Evolutionary conservation across 23 red algal genomes (phyloP).

Genomic region (Chondrus crispus): DNA sequence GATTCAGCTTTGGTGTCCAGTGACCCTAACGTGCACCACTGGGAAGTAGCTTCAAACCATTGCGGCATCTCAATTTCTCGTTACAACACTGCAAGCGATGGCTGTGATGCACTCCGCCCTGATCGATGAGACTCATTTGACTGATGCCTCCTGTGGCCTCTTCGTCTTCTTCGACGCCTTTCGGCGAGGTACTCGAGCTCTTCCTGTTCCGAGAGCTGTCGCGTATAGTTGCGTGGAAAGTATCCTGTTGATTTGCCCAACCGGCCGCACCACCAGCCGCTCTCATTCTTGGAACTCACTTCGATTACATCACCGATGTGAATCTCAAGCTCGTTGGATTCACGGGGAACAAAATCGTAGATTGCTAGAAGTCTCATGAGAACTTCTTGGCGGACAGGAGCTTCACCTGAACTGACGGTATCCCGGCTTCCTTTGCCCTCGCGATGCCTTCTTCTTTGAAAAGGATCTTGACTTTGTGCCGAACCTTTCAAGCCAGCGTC

Average conservation of each 20-base stretch:
- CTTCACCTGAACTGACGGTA: slow-evolving; percentile 30
- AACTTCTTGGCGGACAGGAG: slow-evolving; percentile 17
- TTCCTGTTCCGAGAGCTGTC: slow-evolving; percentile 55
- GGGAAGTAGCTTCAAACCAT: too few species aligned
- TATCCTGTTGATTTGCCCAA: slow-evolving; percentile 26
- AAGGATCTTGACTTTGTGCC: not conserved
- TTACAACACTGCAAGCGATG: slow-evolving; percentile 33
- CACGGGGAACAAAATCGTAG: slow-evolving; percentile 63
- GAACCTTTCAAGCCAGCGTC: slow-evolving; percentile 2
- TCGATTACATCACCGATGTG: slow-evolving; percentile 56
- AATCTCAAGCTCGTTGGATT: slow-evolving; percentile 62
- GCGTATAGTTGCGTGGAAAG: slow-evolving; percentile 68
- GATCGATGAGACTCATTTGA: slow-evolving; percentile 37
- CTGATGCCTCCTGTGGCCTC: slow-evolving; percentile 50
- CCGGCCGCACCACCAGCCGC: slow-evolving; percentile 71
- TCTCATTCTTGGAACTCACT: slow-evolving; percentile 37
- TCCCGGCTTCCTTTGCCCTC: slow-evolving; percentile 46
- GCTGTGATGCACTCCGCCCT: slow-evolving; percentile 35
- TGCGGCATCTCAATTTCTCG: not conserved
- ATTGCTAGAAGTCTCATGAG: slow-evolving; percentile 38
- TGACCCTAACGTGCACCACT: too few species aligned
- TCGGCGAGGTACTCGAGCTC: slow-evolving; percentile 61
- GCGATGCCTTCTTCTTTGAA: slow-evolving; percentile 14
- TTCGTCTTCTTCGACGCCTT: slow-evolving; percentile 14
- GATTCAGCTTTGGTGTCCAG: too few species aligned